These are phyloP conservation scores for Plasmodium adleri DNA, from an alignment of 169 alveolate species.

Conservation along the genomic window DNA sequence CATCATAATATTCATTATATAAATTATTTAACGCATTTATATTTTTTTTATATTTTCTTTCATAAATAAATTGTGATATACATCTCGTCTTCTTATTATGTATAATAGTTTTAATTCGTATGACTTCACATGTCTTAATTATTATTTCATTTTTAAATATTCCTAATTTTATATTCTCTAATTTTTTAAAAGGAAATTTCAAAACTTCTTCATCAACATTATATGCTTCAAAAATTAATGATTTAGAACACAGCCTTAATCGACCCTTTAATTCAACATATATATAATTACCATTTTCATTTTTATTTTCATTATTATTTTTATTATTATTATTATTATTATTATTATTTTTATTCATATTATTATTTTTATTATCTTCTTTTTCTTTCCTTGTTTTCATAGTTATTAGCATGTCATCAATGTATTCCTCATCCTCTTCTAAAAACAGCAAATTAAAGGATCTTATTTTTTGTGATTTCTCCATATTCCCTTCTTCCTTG, in stretches of 20 bases:
- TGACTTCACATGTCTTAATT: conserved; percentile 79
- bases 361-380: background rate
- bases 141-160: conserved; percentile 60
- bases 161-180: conserved; percentile 46
- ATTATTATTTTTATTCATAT: too few species aligned
- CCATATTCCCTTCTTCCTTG: conserved; percentile 27
- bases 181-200: conserved; percentile 80
- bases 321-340: conserved; percentile 24
- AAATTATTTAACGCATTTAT: conserved; percentile 1
- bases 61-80: conserved; percentile 79
- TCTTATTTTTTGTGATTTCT: conserved; percentile 51
- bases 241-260: conserved; percentile 87
- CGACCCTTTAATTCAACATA: conserved; percentile 81
- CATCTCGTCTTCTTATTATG: conserved; percentile 84
- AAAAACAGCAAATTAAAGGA: conserved; percentile 84
- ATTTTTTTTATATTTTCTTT: conserved; percentile 14
- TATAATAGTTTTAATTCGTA: conserved; percentile 80
- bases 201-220: conserved; percentile 80
- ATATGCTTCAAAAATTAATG: conserved; percentile 89
- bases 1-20: conserved; percentile 37
- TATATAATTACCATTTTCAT: background rate
- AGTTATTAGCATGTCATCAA: conserved; percentile 78
- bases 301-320: conserved; percentile 51
- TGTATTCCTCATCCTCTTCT: conserved; percentile 88
- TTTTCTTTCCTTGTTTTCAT: conserved; percentile 9